Conservation (phyloP, 768 basidiomycete species). For the Dendrothele bispora region DNA sequence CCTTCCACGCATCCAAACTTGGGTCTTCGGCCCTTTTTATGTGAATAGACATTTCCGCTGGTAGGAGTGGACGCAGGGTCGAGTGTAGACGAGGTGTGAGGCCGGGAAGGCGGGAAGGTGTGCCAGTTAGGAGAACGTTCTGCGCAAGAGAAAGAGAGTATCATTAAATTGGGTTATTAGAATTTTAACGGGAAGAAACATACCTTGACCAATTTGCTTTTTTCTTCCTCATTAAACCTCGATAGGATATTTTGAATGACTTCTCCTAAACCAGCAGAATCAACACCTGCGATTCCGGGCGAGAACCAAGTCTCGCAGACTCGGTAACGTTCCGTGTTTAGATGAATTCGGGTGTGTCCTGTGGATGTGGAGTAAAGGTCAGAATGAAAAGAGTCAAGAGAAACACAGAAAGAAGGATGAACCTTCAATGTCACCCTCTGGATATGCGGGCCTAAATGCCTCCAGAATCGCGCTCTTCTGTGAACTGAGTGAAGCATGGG, state of each 20-base stretch:
- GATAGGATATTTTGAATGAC: slow-evolving; percentile 82
- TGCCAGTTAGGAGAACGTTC: slow-evolving; percentile 91
- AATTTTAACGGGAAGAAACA: neutral
- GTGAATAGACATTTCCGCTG: slow-evolving; percentile 74
- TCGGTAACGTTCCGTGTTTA: slow-evolving; percentile 88
- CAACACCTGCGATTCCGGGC: slow-evolving; percentile 91
- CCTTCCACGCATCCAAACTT: slow-evolving; percentile 81
- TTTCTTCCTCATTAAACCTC: slow-evolving; percentile 66
- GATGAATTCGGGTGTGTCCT: slow-evolving; percentile 77
- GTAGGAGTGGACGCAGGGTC: slow-evolving; percentile 80
- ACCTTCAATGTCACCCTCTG: slow-evolving; percentile 74
- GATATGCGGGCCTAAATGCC: slow-evolving; percentile 80
- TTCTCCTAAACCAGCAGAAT: slow-evolving; percentile 94
- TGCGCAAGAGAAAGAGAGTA: slow-evolving; percentile 30
- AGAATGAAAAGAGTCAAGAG: neutral
- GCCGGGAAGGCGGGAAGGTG: slow-evolving; percentile 72
- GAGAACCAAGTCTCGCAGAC: slow-evolving; percentile 93
- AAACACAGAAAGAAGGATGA: neutral
- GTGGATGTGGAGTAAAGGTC: neutral
- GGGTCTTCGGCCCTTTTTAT: slow-evolving; percentile 68
- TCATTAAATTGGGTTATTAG: neutral
- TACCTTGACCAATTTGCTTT: slow-evolving; percentile 76
- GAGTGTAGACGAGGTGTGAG: slow-evolving; percentile 66
- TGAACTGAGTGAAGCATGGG: slow-evolving; percentile 73
- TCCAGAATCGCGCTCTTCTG: slow-evolving; percentile 84